These are phyloP conservation scores for Pseudogymnoascus sp. DNA, from an alignment of 2,329 filamentous ascomycete species.

Conservation along the genomic window DNA sequence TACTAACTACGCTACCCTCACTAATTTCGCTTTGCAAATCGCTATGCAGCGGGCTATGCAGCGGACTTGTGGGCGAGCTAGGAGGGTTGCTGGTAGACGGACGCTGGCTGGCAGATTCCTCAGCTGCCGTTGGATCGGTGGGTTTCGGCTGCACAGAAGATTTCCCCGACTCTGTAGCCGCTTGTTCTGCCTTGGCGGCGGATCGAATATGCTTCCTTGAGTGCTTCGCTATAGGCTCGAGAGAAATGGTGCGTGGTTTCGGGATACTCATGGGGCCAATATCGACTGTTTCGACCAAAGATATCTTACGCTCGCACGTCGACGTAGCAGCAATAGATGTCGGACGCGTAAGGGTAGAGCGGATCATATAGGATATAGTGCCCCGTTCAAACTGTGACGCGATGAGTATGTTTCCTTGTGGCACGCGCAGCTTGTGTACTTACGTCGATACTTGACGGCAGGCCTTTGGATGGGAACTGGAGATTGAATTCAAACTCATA, in stretches of 20 bases:
- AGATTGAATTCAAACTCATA: conserved; percentile 77
- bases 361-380: conserved; percentile 84
- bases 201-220: conserved; percentile 51
- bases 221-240: conserved; percentile 76
- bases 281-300: conserved; percentile 75
- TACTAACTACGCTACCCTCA: conserved; percentile 49
- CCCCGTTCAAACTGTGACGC: conserved; percentile 77
- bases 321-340: conserved; percentile 75
- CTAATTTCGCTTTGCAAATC: conserved; percentile 63
- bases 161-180: conserved; percentile 15
- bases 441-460: conserved; percentile 95
- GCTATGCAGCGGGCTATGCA: conserved; percentile 40
- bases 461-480: conserved; percentile 57
- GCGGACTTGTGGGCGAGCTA: conserved; percentile 39
- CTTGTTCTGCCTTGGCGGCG: conserved; percentile 19
- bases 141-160: background rate
- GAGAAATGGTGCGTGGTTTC: conserved; percentile 72
- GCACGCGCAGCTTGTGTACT: conserved; percentile 30
- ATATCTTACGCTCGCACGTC: conserved; percentile 73
- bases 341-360: conserved; percentile 80
- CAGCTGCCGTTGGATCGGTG: conserved; percentile 22
- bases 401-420: background rate
- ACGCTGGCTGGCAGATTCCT: conserved; percentile 29
- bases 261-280: conserved; percentile 68
- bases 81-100: conserved; percentile 32